phyloP scores from a whole-genome alignment of 2,329 filamentous ascomycete genomes.

The Coniochaeta sp. region DNA sequence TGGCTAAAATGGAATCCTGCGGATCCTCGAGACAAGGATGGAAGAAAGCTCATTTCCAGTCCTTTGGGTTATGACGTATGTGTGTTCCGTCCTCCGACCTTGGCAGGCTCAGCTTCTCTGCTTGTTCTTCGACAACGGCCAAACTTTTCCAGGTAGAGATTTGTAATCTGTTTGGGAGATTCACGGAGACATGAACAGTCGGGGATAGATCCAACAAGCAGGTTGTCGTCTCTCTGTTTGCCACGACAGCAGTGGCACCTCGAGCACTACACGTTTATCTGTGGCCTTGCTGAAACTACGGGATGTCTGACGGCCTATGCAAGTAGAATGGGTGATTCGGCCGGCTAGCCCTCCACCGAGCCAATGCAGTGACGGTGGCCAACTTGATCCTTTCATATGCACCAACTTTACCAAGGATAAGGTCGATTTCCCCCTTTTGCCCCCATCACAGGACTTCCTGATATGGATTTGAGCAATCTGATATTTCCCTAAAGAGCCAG shows the following conservation, averaged over 20 bases:
- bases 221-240: neutral
- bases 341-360: neutral
- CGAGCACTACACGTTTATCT: neutral
- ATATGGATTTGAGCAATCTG: neutral
- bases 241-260: neutral
- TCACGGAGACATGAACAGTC: neutral
- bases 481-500: neutral
- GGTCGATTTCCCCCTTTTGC: neutral
- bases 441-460: neutral
- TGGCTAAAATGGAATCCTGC: neutral
- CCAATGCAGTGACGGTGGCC: neutral
- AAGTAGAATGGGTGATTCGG: neutral
- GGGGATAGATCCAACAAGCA: neutral
- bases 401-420: constrained; percentile 1
- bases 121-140: too few relatives aligned
- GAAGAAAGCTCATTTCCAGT: neutral
- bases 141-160: too few relatives aligned
- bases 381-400: neutral
- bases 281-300: neutral
- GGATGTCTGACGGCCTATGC: neutral
- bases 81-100: neutral
- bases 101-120: too few relatives aligned
- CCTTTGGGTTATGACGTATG: neutral
- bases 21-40: neutral
- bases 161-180: neutral